phyloP scores from a whole-genome alignment of 345 rosid species.

The Ceriops decandra region DNA sequence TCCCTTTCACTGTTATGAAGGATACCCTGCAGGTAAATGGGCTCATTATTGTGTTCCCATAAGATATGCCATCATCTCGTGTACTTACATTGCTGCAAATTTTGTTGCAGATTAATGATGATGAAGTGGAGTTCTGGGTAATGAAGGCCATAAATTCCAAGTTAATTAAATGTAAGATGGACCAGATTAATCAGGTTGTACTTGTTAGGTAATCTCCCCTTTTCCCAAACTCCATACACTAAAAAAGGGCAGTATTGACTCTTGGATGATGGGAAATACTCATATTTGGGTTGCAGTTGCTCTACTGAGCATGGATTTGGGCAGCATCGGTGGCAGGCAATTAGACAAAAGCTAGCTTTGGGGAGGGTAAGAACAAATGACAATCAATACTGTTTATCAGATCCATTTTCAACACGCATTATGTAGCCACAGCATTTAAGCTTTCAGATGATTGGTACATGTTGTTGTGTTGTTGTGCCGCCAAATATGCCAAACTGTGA shows the following conservation, averaged over 20 bases:
- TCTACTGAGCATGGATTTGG: constrained; percentile 74
- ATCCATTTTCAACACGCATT: neutral
- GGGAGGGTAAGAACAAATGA: constrained; percentile 57
- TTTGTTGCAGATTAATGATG: constrained; percentile 56
- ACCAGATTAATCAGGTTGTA: constrained; percentile 84
- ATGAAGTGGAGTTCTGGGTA: constrained; percentile 83
- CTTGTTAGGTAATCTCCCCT: constrained; percentile 55
- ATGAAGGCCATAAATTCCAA: constrained; percentile 82
- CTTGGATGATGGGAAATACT: neutral
- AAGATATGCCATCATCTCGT: constrained; percentile 3
- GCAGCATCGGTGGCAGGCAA: constrained; percentile 61
- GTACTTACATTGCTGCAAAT: constrained; percentile 9
- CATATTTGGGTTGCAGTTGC: constrained; percentile 46
- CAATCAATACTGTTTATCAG: no score
- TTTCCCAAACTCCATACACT: neutral
- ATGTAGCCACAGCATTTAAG: neutral
- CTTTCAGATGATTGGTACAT: no score
- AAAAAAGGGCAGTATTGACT: neutral
- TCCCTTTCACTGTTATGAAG: constrained; percentile 62
- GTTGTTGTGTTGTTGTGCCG: no score
- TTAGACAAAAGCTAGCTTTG: constrained; percentile 58
- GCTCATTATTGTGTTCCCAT: constrained; percentile 1
- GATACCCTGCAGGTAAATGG: constrained; percentile 61
- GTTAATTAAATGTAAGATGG: constrained; percentile 77
- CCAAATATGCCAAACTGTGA: neutral